phyloP scores from a whole-genome alignment of 768 basidiomycete species.

The Pulveroboletus sp. region DNA sequence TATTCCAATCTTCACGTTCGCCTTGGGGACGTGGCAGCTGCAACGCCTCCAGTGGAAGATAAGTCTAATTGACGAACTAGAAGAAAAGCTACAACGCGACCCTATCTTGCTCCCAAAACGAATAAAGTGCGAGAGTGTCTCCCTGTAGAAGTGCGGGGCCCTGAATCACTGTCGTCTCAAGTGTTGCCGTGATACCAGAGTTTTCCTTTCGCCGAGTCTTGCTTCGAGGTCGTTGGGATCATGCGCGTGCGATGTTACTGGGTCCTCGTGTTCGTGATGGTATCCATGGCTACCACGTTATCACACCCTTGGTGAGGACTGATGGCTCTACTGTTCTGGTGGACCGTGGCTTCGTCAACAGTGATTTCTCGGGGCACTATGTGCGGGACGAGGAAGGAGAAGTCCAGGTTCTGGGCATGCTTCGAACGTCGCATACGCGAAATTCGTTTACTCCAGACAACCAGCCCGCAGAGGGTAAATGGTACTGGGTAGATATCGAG shows the following conservation, averaged over 20 bases:
- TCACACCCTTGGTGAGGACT: slow-evolving; percentile 79
- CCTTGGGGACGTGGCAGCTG: slow-evolving; percentile 90
- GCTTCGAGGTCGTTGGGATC: slow-evolving; percentile 75
- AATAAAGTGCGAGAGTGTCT: slow-evolving; percentile 67
- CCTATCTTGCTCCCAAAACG: slow-evolving; percentile 75
- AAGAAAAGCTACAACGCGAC: slow-evolving; percentile 78
- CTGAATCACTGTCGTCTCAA: slow-evolving; percentile 28
- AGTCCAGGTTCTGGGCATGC: slow-evolving; percentile 81
- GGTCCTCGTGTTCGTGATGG: slow-evolving; percentile 87
- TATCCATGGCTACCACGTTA: slow-evolving; percentile 79
- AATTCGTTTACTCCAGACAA: slow-evolving; percentile 90
- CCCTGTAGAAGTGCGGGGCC: slow-evolving; percentile 10
- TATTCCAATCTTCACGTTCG: slow-evolving; percentile 88
- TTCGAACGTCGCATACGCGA: slow-evolving; percentile 68
- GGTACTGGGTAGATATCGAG: slow-evolving; percentile 89
- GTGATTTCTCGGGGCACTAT: slow-evolving; percentile 44
- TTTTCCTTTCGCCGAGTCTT: slow-evolving; percentile 85
- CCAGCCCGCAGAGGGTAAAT: slow-evolving; percentile 67
- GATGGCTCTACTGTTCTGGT: slow-evolving; percentile 84
- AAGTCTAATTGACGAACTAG: slow-evolving; percentile 86
- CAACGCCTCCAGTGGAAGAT: slow-evolving; percentile 94
- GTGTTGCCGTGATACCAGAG: slow-evolving; percentile 75
- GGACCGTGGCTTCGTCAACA: slow-evolving; percentile 84
- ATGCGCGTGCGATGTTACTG: slow-evolving; percentile 71
- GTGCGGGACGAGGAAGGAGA: slow-evolving; percentile 43